Evolutionary conservation across 2,329 filamentous ascomycete genomes (phyloP).

Genomic region (Hypoxylon sp.): DNA sequence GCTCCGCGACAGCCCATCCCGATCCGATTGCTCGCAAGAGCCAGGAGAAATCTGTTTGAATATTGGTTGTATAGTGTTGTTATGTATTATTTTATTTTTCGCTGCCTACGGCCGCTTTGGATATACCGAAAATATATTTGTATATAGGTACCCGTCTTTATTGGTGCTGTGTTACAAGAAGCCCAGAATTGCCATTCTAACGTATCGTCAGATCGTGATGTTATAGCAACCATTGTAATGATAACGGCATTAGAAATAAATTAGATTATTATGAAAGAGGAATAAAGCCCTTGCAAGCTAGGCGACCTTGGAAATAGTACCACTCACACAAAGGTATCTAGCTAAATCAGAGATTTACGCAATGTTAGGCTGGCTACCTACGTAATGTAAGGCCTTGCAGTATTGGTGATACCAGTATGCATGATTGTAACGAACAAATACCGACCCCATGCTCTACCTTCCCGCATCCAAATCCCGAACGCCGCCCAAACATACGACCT

Average conservation of each 20-base stretch:
- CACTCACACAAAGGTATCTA: too few relatives aligned
- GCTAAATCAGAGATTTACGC: not conserved
- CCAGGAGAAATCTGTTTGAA: constrained; percentile 20
- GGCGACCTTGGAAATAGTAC: too few relatives aligned
- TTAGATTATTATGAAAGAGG: too few relatives aligned
- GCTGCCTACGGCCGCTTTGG: too few relatives aligned
- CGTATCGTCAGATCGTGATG: too few relatives aligned
- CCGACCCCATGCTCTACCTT: constrained; percentile 28
- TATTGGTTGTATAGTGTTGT: not conserved
- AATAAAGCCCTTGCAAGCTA: too few relatives aligned
- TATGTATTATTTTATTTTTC: not conserved
- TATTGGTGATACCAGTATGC: constrained; percentile 25
- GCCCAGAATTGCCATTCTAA: too few relatives aligned
- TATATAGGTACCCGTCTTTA: too few relatives aligned
- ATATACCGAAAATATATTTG: not conserved
- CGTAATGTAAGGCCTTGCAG: constrained; percentile 1
- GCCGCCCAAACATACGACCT: constrained; percentile 19
- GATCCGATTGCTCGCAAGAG: not conserved
- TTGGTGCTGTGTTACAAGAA: too few relatives aligned
- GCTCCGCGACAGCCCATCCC: constrained; percentile 4
- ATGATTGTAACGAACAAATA: constrained; percentile 24
- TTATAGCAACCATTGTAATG: too few relatives aligned
- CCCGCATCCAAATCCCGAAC: constrained; percentile 37
- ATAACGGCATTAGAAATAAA: too few relatives aligned
- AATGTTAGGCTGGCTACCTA: not conserved